Conservation (phyloP, 2,329 filamentous ascomycete species). For the Alternaria ethzedia region DNA sequence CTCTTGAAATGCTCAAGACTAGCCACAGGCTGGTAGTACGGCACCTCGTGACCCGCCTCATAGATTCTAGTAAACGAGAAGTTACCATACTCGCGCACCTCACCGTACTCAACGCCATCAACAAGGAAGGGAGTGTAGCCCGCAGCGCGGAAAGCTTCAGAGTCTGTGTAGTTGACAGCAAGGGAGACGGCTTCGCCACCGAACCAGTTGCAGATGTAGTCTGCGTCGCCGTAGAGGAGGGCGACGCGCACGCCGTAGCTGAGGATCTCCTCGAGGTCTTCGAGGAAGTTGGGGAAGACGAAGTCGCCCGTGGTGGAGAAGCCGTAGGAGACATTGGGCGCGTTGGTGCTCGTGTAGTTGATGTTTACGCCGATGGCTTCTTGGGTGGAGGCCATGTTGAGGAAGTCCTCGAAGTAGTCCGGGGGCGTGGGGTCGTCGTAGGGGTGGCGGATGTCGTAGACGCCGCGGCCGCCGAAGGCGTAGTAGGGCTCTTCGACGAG, state of each 20-base stretch:
- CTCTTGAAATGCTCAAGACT: slow-evolving; percentile 40
- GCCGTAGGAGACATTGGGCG: slow-evolving; percentile 47
- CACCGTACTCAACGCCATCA: slow-evolving; percentile 66
- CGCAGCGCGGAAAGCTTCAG: slow-evolving; percentile 63
- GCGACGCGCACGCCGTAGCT: slow-evolving; percentile 62
- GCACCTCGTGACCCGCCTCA: slow-evolving; percentile 60
- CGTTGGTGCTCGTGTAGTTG: slow-evolving; percentile 59
- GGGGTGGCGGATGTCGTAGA: slow-evolving; percentile 62
- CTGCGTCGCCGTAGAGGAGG: slow-evolving; percentile 64
- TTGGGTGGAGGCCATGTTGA: slow-evolving; percentile 61
- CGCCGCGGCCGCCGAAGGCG: slow-evolving; percentile 52
- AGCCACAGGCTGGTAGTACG: slow-evolving; percentile 50
- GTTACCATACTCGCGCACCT: slow-evolving; percentile 77
- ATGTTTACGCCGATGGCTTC: slow-evolving; percentile 57
- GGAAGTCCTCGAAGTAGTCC: slow-evolving; percentile 58
- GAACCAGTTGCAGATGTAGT: slow-evolving; percentile 68
- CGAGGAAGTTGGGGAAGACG: slow-evolving; percentile 52
- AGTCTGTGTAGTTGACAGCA: slow-evolving; percentile 59
- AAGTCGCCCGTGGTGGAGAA: slow-evolving; percentile 58
- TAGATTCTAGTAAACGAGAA: slow-evolving; percentile 60
- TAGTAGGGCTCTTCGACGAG: slow-evolving; percentile 55
- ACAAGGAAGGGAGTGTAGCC: slow-evolving; percentile 75
- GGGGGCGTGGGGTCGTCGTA: slow-evolving; percentile 61
- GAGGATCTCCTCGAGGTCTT: slow-evolving; percentile 59
- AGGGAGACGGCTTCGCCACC: slow-evolving; percentile 75